phyloP scores from a whole-genome alignment of 1,284 basidiomycete species.

The Taiwanofungus camphoratus region DNA sequence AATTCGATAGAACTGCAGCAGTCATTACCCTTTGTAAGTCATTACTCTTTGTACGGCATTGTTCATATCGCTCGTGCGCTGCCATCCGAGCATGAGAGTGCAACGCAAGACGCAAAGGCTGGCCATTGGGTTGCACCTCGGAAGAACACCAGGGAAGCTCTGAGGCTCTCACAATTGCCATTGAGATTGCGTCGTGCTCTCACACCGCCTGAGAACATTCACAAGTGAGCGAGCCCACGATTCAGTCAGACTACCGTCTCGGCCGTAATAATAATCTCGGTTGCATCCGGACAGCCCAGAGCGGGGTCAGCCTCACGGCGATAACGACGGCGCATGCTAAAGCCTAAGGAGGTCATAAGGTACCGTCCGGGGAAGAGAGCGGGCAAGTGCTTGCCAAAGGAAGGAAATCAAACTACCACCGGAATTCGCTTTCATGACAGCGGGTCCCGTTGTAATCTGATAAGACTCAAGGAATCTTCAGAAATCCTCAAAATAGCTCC shows the following conservation, averaged over 20 bases:
- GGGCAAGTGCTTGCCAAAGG: too few relatives aligned
- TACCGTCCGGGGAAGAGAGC: too few relatives aligned
- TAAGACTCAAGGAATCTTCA: too few relatives aligned
- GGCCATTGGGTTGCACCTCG: not conserved
- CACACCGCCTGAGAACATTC: slow-evolving; percentile 8
- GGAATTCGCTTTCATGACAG: too few relatives aligned
- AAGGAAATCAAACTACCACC: too few relatives aligned
- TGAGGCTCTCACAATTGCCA: slow-evolving; percentile 5
- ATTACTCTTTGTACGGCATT: not conserved
- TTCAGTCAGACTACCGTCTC: not conserved
- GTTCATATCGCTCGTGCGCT: not conserved
- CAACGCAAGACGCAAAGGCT: not conserved
- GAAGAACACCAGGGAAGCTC: not conserved
- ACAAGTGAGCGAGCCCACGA: slow-evolving; percentile 6
- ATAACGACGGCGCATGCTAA: too few relatives aligned
- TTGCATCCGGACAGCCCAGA: too few relatives aligned
- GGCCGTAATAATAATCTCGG: slow-evolving; percentile 3
- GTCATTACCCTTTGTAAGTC: not conserved
- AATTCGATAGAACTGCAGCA: slow-evolving; percentile 1
- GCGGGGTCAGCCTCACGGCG: too few relatives aligned
- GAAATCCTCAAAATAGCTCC: too few relatives aligned
- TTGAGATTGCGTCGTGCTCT: slow-evolving; percentile 1
- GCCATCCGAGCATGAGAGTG: not conserved
- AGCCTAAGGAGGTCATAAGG: too few relatives aligned
- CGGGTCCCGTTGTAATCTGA: too few relatives aligned